Evolutionary conservation across 1,284 basidiomycete species (phyloP).

Genomic region (Microbotryomycetes sp.): DNA sequence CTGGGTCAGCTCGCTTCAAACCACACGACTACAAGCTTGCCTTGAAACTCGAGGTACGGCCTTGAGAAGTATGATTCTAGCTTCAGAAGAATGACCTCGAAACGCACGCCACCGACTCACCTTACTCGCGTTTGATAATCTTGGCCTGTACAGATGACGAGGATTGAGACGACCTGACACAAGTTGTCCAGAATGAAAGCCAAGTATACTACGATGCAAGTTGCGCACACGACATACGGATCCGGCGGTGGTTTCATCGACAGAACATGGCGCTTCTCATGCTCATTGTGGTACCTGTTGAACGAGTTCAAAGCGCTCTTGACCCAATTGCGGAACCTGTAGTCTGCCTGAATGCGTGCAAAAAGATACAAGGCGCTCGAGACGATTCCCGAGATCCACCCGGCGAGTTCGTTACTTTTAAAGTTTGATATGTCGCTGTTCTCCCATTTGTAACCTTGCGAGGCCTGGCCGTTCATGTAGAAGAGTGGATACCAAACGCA

Average conservation of each 20-base stretch:
- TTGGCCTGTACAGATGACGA: not conserved
- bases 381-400: not conserved
- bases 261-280: not conserved
- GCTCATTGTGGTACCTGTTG: not conserved
- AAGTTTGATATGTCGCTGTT: not conserved
- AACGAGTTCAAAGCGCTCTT: not conserved
- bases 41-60: not conserved
- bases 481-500: not conserved
- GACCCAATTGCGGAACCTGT: not conserved
- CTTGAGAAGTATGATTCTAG: not conserved
- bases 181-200: not conserved
- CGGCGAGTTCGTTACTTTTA: not conserved
- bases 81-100: too few relatives aligned
- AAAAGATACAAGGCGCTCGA: not conserved
- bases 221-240: not conserved
- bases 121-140: not conserved
- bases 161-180: not conserved
- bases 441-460: not conserved
- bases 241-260: not conserved
- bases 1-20: too few relatives aligned
- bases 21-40: too few relatives aligned
- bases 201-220: not conserved
- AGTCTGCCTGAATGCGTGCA: not conserved
- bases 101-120: not conserved
- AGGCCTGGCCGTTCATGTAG: not conserved